Percentiles rank a stretch among this genome's conserved stretches.
These are phyloP conservation scores for Solanum piurae DNA, from an alignment of 257 asterid genomes.

Conservation along the genomic window DNA sequence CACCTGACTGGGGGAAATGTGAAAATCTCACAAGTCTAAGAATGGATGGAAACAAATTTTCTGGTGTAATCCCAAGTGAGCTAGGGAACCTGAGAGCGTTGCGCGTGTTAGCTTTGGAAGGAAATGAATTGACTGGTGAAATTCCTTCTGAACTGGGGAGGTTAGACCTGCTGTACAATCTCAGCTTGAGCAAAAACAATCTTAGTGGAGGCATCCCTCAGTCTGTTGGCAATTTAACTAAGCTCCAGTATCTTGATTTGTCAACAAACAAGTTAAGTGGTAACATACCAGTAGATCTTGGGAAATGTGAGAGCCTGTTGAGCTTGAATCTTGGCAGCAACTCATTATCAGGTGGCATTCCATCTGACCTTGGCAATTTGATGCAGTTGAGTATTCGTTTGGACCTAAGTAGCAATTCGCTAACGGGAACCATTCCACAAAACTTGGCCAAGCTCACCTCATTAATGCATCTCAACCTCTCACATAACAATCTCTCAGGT, in stretches of 20 bases:
- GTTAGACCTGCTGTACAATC: conserved; percentile 19
- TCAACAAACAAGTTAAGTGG: conserved; percentile 47
- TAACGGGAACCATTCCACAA: conserved; percentile 55
- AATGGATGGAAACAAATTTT: conserved; percentile 35
- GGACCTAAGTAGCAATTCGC: conserved; percentile 55
- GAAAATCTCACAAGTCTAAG: conserved; percentile 36
- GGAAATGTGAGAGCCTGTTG: conserved; percentile 24
- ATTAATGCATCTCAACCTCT: conserved; percentile 52
- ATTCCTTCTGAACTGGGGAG: conserved; percentile 49
- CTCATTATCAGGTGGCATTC: conserved; percentile 43
- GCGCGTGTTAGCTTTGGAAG: conserved; percentile 35
- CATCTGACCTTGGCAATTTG: conserved; percentile 48
- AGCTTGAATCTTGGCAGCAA: conserved; percentile 47
- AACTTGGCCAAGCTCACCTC: conserved; percentile 36
- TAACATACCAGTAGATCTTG: conserved; percentile 37
- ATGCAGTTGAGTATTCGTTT: conserved; percentile 27
- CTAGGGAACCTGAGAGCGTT: conserved; percentile 46
- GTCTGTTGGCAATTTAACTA: conserved; percentile 26
- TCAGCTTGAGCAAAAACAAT: conserved; percentile 48
- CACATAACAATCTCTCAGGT: conserved; percentile 58
- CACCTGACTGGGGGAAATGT: conserved; percentile 49
- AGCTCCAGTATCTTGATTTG: conserved; percentile 49
- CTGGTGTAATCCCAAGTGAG: conserved; percentile 67
- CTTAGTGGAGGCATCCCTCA: conserved; percentile 58
- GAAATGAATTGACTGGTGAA: conserved; percentile 51